These are phyloP conservation scores for Penicillium odoratum DNA, from an alignment of 495 filamentous ascomycete species.

Conservation along the genomic window DNA sequence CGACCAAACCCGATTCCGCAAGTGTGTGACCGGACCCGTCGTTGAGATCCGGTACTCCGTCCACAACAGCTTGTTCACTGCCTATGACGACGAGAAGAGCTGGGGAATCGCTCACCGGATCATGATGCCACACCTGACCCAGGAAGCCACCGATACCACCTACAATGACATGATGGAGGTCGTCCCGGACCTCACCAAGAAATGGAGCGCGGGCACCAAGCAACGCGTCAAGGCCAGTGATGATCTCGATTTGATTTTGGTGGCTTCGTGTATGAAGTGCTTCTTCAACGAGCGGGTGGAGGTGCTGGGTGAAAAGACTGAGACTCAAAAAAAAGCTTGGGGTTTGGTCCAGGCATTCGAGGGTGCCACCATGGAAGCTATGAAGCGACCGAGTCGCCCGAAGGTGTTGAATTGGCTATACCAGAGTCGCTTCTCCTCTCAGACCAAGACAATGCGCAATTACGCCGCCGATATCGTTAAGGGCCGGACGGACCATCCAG, in stretches of 20 bases:
- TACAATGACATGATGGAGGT: slow-evolving; percentile 66
- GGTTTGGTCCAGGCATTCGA: slow-evolving; percentile 41
- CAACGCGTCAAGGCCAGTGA: slow-evolving; percentile 59
- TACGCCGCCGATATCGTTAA: slow-evolving; percentile 60
- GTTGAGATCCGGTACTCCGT: slow-evolving; percentile 62
- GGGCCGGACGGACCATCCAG: slow-evolving; percentile 49
- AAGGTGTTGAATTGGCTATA: slow-evolving; percentile 43
- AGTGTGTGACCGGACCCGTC: slow-evolving; percentile 58
- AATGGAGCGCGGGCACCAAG: slow-evolving; percentile 58
- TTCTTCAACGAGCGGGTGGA: slow-evolving; percentile 48
- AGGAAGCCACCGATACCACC: slow-evolving; percentile 31
- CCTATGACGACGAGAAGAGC: slow-evolving; percentile 57
- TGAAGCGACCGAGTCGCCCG: slow-evolving; percentile 41
- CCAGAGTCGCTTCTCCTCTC: slow-evolving; percentile 49
- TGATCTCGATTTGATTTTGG: slow-evolving; percentile 71
- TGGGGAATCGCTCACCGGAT: slow-evolving; percentile 79
- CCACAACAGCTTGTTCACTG: slow-evolving; percentile 73
- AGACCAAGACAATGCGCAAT: slow-evolving; percentile 58
- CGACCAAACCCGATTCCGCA: slow-evolving; percentile 70
- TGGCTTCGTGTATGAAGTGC: slow-evolving; percentile 70
- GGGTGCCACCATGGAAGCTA: slow-evolving; percentile 42
- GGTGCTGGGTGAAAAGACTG: slow-evolving; percentile 30
- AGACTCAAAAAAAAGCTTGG: slow-evolving; percentile 11
- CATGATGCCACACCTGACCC: slow-evolving; percentile 42
- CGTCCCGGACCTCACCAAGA: slow-evolving; percentile 63